Evolutionary conservation across 768 basidiomycete species (phyloP).

Genomic region (Kwoniella dejecticola): DNA sequence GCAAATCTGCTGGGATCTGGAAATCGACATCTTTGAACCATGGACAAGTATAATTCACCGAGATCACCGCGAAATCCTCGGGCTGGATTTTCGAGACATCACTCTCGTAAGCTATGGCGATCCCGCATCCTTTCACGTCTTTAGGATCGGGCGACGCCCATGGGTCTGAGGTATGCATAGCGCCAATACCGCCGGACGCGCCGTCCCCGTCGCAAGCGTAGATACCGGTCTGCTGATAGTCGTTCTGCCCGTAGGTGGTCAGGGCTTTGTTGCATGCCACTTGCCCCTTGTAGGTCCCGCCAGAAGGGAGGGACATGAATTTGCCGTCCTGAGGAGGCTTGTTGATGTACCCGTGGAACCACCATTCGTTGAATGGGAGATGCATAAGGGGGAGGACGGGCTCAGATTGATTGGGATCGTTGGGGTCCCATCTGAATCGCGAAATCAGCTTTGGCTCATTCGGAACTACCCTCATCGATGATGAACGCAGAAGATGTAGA

Average conservation of each 20-base stretch:
- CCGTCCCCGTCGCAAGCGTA: conserved; percentile 48
- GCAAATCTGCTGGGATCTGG: conserved; percentile 51
- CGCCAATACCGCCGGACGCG: conserved; percentile 39
- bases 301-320: conserved; percentile 46
- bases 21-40: conserved; percentile 53
- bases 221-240: conserved; percentile 32
- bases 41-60: conserved; percentile 41
- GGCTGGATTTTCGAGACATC: conserved; percentile 45
- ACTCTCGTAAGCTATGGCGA: conserved; percentile 47
- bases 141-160: conserved; percentile 38
- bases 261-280: conserved; percentile 47
- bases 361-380: conserved; percentile 49
- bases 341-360: conserved; percentile 53
- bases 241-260: conserved; percentile 35
- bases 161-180: conserved; percentile 49
- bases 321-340: conserved; percentile 40
- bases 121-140: conserved; percentile 48
- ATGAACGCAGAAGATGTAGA: not conserved
- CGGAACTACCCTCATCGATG: not conserved
- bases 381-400: conserved; percentile 43
- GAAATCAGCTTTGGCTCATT: not conserved
- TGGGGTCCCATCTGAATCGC: conserved; percentile 34
- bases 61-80: conserved; percentile 46
- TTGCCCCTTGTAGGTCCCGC: conserved; percentile 47
- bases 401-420: conserved; percentile 47